A percentile compares a stretch with the other conserved stretches of the same genome.
These are phyloP conservation scores for Trichosporon sp. DNA, from an alignment of 1,284 basidiomycete genomes.

Conservation along the genomic window DNA sequence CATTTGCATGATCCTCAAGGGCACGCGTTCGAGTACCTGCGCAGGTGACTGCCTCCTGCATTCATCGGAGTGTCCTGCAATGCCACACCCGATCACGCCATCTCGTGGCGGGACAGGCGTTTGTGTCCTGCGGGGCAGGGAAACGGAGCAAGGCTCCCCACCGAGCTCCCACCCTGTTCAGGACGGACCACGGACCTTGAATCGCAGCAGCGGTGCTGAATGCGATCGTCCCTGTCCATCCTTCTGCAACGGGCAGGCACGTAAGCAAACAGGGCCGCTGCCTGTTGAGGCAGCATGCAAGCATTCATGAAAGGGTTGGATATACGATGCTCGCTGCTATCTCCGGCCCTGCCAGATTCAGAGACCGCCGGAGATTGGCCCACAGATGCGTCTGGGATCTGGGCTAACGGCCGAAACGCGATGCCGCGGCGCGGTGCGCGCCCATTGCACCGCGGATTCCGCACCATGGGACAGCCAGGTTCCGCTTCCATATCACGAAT, in stretches of 20 bases:
- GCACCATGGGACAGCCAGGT: not conserved
- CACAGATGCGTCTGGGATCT: not conserved
- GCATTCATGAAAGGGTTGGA: not conserved
- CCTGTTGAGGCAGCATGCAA: no score
- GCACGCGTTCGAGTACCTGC: not conserved
- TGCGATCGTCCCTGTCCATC: not conserved
- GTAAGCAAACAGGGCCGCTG: no score
- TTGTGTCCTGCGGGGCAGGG: not conserved
- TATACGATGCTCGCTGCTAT: not conserved
- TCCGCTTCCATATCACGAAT: not conserved
- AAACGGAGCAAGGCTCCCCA: not conserved
- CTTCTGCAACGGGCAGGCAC: not conserved
- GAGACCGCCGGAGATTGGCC: not conserved
- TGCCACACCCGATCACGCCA: not conserved
- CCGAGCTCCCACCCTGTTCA: no score
- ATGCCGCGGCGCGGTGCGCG: constrained; percentile 1
- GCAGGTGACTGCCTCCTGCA: not conserved
- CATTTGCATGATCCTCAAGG: not conserved
- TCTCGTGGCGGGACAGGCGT: not conserved
- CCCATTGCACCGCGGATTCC: not conserved
- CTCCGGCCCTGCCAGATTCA: not conserved
- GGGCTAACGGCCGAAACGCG: not conserved
- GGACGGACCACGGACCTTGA: no score
- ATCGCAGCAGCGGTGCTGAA: not conserved
- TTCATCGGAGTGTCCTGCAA: not conserved